Base-by-base conservation (phyloP, 768 basidiomycete species). In the Leucocoprinus leucothites region DNA sequence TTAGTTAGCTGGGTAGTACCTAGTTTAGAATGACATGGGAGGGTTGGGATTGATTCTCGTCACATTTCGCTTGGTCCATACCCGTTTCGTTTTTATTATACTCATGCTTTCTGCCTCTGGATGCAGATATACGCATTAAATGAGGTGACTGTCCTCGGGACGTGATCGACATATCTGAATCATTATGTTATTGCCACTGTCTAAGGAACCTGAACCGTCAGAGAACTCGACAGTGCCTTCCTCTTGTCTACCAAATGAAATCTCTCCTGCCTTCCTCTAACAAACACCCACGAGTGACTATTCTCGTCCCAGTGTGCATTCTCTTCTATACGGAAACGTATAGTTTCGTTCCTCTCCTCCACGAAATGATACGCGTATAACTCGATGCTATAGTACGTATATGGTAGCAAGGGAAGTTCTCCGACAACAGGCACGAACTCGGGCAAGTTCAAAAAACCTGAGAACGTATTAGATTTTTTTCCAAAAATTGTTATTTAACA, bases 301-400 rank as follows among this genome's bases (percentile, higher is more conserved):
- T 68, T 60, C 18, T 67, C 64, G 9, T 68, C 66, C 76, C 76
- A 79, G 48, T 71, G 67, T 24, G 70, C 74, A 59, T 79, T 71
- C 55, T 79, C 77, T 63, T 80, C 77, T 35, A 71, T 67, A 40
- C 72, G 62, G 64, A 76, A 79, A 52, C 78, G 61, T 28, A 79
- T 67, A 0, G 75, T 75, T 58, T 74, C 71, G 53, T 78, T 76
- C 46, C 77, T 73, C 58, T 81, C 81, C 8, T 75, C 71, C 16
- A 82, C 69, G 50, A 73, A 77, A 53, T 75, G 75, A 59, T 73
- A 74, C 5, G 79, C 78, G 51, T 75, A 78, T 13, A 82, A 70
- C 60, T 82, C 79, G 57, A 83, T 75, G 65, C 75, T 78, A 60
- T 81, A 82, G 65, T 76, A 82, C 11, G 78, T 79, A 51, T 79